phyloP scores from a whole-genome alignment of 768 basidiomycete species.

The Auriscalpium orientale region DNA sequence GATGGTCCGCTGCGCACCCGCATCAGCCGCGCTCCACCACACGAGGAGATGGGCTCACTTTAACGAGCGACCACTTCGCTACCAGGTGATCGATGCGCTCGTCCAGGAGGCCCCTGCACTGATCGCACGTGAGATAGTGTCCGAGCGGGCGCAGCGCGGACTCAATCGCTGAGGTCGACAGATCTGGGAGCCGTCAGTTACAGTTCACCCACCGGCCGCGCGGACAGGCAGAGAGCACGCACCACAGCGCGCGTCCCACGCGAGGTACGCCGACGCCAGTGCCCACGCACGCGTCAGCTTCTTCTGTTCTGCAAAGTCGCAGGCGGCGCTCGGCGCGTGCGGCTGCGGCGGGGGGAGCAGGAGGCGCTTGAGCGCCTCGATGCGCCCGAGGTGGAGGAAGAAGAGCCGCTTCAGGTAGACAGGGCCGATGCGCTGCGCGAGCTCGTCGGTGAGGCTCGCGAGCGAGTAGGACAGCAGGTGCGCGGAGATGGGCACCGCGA shows the following conservation, averaged over 20 bases:
- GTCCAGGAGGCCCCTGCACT: constrained; percentile 54
- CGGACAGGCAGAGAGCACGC: constrained; percentile 15
- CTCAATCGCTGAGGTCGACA: constrained; percentile 69
- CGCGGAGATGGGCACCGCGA: constrained; percentile 69
- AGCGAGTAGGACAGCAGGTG: constrained; percentile 70
- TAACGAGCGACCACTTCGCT: constrained; percentile 73
- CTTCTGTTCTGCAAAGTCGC: constrained; percentile 73
- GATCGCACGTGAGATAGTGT: constrained; percentile 61
- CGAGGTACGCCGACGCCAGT: constrained; percentile 72
- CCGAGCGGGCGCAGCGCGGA: constrained; percentile 61
- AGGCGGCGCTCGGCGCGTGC: constrained; percentile 60
- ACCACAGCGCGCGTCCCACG: constrained; percentile 82
- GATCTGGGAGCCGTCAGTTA: constrained; percentile 34
- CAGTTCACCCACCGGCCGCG: background rate
- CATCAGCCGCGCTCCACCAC: no score
- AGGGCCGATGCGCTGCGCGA: constrained; percentile 63
- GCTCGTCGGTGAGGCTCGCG: constrained; percentile 59
- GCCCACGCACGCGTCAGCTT: constrained; percentile 77
- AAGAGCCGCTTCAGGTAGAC: constrained; percentile 75
- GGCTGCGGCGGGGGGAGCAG: constrained; percentile 68
- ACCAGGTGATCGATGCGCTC: constrained; percentile 64
- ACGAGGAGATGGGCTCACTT: constrained; percentile 34
- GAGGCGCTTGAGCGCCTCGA: constrained; percentile 75
- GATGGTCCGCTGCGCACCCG: background rate
- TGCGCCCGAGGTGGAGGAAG: constrained; percentile 76